Percentiles rank a stretch among this genome's conserved stretches.
Evolutionary conservation across 2,329 filamentous ascomycete species (phyloP).

Genomic region (Monosporascus sp.): DNA sequence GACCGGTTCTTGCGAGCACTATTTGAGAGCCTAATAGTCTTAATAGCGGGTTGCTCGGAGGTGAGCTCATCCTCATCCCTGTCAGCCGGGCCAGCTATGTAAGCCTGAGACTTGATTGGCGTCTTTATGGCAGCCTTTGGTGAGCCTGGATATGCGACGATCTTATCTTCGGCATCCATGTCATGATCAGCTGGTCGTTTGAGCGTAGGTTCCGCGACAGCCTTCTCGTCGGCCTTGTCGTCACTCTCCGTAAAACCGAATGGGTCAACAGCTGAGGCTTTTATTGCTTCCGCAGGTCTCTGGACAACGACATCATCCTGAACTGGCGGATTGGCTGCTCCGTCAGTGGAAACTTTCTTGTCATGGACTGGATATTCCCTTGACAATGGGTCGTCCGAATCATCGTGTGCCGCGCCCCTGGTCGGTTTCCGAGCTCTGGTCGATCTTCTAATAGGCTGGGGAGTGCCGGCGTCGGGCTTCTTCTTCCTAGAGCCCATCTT

Average conservation of each 20-base stretch:
- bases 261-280: background rate
- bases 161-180: background rate
- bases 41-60: constrained; percentile 11
- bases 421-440: constrained; percentile 3
- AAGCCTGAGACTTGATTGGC: constrained; percentile 10
- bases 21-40: constrained; percentile 24
- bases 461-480: constrained; percentile 1
- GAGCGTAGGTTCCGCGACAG: no score
- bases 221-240: background rate
- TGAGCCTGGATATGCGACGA: background rate
- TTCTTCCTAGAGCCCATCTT: constrained; percentile 15
- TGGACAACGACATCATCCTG: constrained; percentile 8
- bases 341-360: background rate
- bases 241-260: background rate
- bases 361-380: constrained; percentile 3
- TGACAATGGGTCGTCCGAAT: background rate
- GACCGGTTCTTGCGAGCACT: constrained; percentile 20
- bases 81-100: constrained; percentile 2
- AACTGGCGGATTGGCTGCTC: background rate
- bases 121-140: constrained; percentile 1
- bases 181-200: no score
- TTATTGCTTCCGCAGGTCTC: background rate
- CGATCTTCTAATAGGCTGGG: constrained; percentile 6
- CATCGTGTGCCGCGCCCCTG: background rate
- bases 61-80: constrained; percentile 11